A percentile compares a stretch with the other conserved stretches of the same genome.
Evolutionary conservation across 2,329 filamentous ascomycete genomes (phyloP).

Genomic region (Trichoderma sp.): DNA sequence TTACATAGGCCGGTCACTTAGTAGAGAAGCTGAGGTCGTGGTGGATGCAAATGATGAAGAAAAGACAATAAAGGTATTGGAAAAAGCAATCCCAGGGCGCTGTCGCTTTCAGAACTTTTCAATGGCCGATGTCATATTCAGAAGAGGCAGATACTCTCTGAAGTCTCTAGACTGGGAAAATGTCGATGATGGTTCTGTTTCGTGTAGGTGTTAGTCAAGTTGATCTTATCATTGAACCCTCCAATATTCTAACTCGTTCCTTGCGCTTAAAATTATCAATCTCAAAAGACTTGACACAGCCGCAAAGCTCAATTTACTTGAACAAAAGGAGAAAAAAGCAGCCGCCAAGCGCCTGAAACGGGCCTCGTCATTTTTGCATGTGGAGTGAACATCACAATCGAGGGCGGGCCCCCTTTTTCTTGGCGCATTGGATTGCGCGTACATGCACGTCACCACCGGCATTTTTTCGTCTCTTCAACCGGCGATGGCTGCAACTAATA

Average conservation of each 20-base stretch:
- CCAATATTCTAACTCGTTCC: background rate
- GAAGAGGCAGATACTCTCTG: background rate
- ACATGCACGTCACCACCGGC: slow-evolving; percentile 14
- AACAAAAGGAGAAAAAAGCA: background rate
- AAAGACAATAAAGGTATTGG: background rate
- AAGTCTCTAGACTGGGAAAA: background rate
- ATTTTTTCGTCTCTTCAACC: background rate
- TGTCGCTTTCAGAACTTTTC: background rate
- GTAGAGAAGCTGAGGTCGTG: background rate
- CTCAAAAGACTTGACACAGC: background rate
- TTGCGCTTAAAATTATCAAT: background rate
- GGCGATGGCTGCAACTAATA: background rate
- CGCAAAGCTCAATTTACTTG: background rate
- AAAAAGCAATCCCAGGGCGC: background rate
- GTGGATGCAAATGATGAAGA: background rate
- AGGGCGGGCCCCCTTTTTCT: background rate
- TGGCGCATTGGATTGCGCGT: slow-evolving; percentile 14
- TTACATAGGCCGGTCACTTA: background rate
- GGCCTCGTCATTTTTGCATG: slow-evolving; percentile 12
- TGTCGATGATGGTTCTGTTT: background rate
- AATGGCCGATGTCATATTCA: background rate
- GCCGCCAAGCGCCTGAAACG: background rate
- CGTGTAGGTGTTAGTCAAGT: background rate
- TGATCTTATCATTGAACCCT: background rate
- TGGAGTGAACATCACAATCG: slow-evolving; percentile 17